phyloP scores from a whole-genome alignment of 805 yeast genomes.

The Metschnikowia drakensbergensis region DNA sequence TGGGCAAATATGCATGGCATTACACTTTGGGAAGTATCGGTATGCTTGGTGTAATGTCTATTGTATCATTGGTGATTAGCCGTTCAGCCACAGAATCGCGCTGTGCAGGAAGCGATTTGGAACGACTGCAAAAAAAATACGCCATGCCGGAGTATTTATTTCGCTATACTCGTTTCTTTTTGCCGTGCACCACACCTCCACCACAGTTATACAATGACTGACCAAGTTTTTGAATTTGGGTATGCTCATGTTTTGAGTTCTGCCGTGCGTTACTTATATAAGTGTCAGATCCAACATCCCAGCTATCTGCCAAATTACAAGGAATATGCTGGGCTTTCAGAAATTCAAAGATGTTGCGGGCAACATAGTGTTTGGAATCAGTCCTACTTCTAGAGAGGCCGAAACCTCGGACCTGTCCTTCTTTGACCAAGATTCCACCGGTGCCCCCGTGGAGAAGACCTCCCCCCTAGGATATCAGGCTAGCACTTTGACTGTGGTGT shows the following conservation, averaged over 20 bases:
- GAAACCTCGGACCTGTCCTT: constrained; percentile 5
- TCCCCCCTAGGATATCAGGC: constrained; percentile 41
- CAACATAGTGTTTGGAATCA: constrained; percentile 13
- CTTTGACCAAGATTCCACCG: constrained; percentile 21
- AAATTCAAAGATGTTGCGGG: constrained; percentile 8
- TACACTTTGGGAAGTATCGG: background rate
- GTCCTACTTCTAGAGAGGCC: constrained; percentile 5
- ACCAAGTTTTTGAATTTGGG: background rate
- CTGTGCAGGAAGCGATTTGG: background rate
- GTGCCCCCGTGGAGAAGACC: constrained; percentile 40
- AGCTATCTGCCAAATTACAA: background rate
- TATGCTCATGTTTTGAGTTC: background rate
- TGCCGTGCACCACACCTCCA: constrained; percentile 3
- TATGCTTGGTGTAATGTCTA: background rate
- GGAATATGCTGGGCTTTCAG: constrained; percentile 4
- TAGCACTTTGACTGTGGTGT: constrained; percentile 47
- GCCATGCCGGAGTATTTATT: background rate
- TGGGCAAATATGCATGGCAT: background rate
- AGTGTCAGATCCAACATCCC: background rate
- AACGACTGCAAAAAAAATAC: constrained; percentile 1
- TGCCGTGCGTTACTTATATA: background rate
- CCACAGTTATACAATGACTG: constrained; percentile 2
- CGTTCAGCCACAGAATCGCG: background rate
- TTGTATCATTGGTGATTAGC: background rate
- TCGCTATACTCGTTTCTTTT: background rate